Percentiles rank a stretch among this genome's conserved stretches.
Evolutionary conservation across 2,329 filamentous ascomycete species (phyloP).

Genomic region (Hymenoscyphus infarciens): DNA sequence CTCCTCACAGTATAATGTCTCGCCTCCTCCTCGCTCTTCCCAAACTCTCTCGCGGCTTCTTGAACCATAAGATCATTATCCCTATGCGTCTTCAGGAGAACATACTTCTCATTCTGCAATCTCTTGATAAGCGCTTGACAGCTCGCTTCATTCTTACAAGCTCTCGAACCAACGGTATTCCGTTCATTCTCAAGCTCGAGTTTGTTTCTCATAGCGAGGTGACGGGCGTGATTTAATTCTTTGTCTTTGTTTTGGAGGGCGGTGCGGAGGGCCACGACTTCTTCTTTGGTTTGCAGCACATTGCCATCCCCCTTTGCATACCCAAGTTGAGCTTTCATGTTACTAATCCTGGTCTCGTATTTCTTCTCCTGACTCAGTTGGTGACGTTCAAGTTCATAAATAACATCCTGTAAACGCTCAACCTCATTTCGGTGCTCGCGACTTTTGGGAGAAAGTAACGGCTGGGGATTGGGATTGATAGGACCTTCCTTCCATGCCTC

Average conservation of each 20-base stretch:
- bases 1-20: conserved; percentile 11
- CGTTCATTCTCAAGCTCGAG: conserved; percentile 9
- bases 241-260: not conserved
- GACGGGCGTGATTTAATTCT: not conserved
- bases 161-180: not conserved
- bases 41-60: conserved; percentile 11
- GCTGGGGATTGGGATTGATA: not conserved
- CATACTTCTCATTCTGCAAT: conserved; percentile 7
- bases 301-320: conserved; percentile 7
- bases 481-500: too few relatives aligned
- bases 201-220: not conserved
- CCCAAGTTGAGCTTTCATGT: conserved; percentile 4
- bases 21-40: conserved; percentile 9
- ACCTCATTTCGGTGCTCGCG: not conserved
- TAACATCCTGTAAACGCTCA: not conserved
- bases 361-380: not conserved
- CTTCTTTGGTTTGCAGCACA: not conserved
- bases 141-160: conserved; percentile 6
- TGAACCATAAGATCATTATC: conserved; percentile 15
- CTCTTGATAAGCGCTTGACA: not conserved
- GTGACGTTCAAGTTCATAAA: not conserved
- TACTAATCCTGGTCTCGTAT: not conserved
- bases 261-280: not conserved
- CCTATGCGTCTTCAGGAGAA: conserved; percentile 2
- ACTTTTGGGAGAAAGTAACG: not conserved